Conservation (phyloP, 495 filamentous ascomycete species). For the Pseudomonodictys pantanalensis region DNA sequence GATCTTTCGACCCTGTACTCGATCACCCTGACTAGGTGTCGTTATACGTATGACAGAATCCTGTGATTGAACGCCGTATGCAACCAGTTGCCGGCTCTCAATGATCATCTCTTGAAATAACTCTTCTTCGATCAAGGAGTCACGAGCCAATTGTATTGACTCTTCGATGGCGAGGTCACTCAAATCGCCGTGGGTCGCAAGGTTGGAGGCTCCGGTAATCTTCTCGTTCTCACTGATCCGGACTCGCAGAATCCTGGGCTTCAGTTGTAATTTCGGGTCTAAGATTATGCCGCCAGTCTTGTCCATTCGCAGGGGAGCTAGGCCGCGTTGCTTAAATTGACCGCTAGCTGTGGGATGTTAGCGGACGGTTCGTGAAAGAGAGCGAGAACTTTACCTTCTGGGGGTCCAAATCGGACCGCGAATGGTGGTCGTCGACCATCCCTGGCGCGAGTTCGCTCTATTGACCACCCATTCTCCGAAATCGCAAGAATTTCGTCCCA, state of each 20-base stretch:
- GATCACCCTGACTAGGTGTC: background rate
- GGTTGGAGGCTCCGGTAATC: conserved; percentile 53
- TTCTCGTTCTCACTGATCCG: conserved; percentile 47
- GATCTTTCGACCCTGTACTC: conserved; percentile 47
- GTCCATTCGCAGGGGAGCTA: conserved; percentile 70
- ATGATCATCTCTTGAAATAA: conserved; percentile 86
- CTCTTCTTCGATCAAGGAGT: conserved; percentile 88
- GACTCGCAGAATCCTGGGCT: conserved; percentile 64
- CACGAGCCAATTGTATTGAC: conserved; percentile 73
- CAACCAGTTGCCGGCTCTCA: conserved; percentile 68
- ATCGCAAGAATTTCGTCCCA: conserved; percentile 83
- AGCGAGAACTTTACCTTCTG: conserved; percentile 55
- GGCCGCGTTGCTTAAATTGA: conserved; percentile 71
- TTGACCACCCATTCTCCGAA: conserved; percentile 77
- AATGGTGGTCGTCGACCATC: conserved; percentile 62
- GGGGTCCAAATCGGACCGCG: conserved; percentile 84
- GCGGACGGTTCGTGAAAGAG: background rate
- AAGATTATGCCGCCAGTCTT: conserved; percentile 72
- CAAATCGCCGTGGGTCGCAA: conserved; percentile 41
- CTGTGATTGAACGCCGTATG: conserved; percentile 61
- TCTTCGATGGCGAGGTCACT: conserved; percentile 52
- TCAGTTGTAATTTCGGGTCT: conserved; percentile 62
- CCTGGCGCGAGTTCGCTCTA: conserved; percentile 69
- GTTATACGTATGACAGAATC: conserved; percentile 50
- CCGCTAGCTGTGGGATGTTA: conserved; percentile 53